Evolutionary conservation across 2,329 filamentous ascomycete genomes (phyloP).

Genomic region (Paracamarosporium sp.): DNA sequence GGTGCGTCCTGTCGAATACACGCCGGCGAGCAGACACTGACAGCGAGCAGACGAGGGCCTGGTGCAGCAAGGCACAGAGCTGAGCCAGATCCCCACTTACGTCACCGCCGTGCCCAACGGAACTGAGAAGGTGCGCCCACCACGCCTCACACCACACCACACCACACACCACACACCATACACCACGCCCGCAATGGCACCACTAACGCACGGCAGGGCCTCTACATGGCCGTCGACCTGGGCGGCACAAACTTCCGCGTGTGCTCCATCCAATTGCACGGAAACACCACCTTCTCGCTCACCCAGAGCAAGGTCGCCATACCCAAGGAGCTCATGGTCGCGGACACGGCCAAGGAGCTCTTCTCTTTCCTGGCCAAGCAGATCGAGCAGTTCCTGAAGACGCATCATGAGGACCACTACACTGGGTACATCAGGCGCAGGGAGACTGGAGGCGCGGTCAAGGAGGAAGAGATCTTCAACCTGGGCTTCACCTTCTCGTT

Average conservation of each 20-base stretch:
- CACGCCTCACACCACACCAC: conserved; percentile 47
- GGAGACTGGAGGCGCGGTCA: conserved; percentile 64
- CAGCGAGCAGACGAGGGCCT: conserved; percentile 75
- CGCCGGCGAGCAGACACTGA: conserved; percentile 17
- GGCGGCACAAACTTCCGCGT: conserved; percentile 98
- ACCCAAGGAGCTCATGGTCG: conserved; percentile 87
- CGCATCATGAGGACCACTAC: conserved; percentile 90
- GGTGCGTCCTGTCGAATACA: conserved; percentile 51
- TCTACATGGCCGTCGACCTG: conserved; percentile 97
- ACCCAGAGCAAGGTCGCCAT: conserved; percentile 93
- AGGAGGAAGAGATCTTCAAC: conserved; percentile 82
- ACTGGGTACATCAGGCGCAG: conserved; percentile 70
- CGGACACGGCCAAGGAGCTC: conserved; percentile 83
- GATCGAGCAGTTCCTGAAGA: conserved; percentile 85
- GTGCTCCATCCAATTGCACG: conserved; percentile 91
- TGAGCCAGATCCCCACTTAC: conserved; percentile 97
- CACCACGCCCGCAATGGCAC: conserved; percentile 80
- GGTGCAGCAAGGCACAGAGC: conserved; percentile 74
- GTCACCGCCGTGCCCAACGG: conserved; percentile 96
- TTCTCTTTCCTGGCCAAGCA: conserved; percentile 93
- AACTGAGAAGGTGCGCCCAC: conserved; percentile 81
- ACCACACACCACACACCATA: conserved; percentile 63
- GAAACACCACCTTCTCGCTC: conserved; percentile 92
- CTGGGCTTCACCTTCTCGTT: conserved; percentile 99
- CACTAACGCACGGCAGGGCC: conserved; percentile 81